Base-by-base conservation (phyloP, 257 asterid genomes). In the Solanum tarijense region DNA sequence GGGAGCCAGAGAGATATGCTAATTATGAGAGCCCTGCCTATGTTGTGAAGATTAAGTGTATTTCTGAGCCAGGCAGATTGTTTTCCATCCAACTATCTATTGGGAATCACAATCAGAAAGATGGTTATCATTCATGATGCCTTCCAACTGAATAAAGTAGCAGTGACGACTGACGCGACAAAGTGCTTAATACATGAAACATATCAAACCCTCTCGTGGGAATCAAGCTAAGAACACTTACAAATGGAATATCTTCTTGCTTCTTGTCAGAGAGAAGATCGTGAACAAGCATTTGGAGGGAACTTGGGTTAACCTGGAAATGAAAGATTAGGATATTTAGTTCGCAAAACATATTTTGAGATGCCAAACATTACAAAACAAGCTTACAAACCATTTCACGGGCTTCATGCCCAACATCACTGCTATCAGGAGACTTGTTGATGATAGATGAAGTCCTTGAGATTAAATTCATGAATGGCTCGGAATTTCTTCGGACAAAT, bases 211-310 rank as follows among this genome's bases (percentile, higher is more conserved):
- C 58, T 52, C 13, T 32, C 7, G 18, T 52, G n/a, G 48, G 21
- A 78, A 81, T 16, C 34, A 85, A 46, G 39, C 34, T 78, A 72
- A 76, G 31, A 72, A 60, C 65, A 91, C 99, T 93, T 90, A 94
- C 99, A 89, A 88, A 23, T 41, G 99, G 97, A 87, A 97, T 92
- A 43, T 97, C 99, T 90, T 97, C 98, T 88, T 86, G 91, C 48
- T 89, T 92, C 92, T 92, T 95, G 87, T 93, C 98, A 31, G 91
- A 88, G 83, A 97, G 93, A 92, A 97, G 92, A 62, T 92, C 90
- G 6, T 88, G 91, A 60, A 97, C 92, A 60, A 93, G 94, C 43
- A 79, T 75, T 27, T 90, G 92, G 89, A 96, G 88, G 46, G 98
- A 90, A 25, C 88, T 83, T 65, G 95, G 90, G 55, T 87, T 43